Evolutionary conservation across 345 rosid species (phyloP).

Genomic region (Psidium friedrichsthalianum): DNA sequence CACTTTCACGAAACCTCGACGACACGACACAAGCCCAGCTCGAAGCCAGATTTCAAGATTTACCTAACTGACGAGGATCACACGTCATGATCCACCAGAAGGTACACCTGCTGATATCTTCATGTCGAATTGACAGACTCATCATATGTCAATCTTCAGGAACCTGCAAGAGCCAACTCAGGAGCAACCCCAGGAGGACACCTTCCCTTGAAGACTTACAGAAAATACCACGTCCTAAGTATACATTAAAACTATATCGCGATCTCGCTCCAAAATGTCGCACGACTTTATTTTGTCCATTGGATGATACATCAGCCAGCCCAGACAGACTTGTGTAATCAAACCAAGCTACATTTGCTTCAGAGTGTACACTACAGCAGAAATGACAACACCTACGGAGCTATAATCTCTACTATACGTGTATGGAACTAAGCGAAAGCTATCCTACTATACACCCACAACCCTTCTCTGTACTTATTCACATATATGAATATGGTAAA

Average conservation of each 20-base stretch:
- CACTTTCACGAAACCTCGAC: background rate
- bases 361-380: background rate
- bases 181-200: background rate
- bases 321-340: background rate
- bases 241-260: background rate
- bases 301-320: background rate
- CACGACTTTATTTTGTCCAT: background rate
- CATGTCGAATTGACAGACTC: background rate
- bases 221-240: background rate
- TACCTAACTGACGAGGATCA: background rate
- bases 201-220: background rate
- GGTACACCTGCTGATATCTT: background rate
- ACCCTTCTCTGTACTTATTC: slow-evolving; percentile 26
- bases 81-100: background rate
- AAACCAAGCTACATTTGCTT: background rate
- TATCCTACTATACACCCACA: slow-evolving; percentile 34
- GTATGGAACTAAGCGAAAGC: slow-evolving; percentile 10
- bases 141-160: no score
- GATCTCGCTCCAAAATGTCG: background rate
- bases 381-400: background rate
- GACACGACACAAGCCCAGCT: background rate
- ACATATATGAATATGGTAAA: slow-evolving; percentile 15
- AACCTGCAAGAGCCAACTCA: background rate
- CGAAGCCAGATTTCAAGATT: background rate
- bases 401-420: slow-evolving; percentile 1